Evolutionary conservation across 2,329 filamentous ascomycete species (phyloP), one percentile per base, ranked within the genome.

Genomic region (Aurifilum marmelostoma): DNA sequence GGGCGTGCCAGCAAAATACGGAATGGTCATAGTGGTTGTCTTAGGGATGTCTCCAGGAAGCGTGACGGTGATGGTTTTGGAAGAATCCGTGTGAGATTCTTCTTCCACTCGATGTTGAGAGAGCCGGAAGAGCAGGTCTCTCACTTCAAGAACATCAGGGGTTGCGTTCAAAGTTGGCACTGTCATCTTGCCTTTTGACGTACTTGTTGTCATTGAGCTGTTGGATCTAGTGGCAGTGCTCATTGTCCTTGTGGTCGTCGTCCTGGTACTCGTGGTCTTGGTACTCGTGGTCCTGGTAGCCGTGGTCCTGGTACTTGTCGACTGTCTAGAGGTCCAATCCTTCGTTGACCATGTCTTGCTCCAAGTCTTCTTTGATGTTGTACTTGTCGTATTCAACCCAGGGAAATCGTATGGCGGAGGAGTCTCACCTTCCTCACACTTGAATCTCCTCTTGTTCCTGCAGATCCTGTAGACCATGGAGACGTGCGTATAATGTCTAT

Each of bases 381-480:
- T 12, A 50, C 39, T 63, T 47, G 27, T n/a, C n/a, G n/a, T 12
- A 34, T 9, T 32, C 39, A 24, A 16, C 4, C 29, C 61, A 29
- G 56, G 56, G 1, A 63, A 3, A 37, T 60, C 37, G 54, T 50
- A 50, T 18, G 56, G 9, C 18, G 37, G 29, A 37, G 24, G 27
- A n/a, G 54, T 39, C 21, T 60, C 29, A 56, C 54, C 54, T 7
- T 60, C 29, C 24, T 29, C 37, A 9, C 64, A 59, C 29, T 29
- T 41, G 43, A 11, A 59, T 2, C 3, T 56, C 6, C 37, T 41
- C n/a, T n/a, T 29, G 14, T 32, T 18, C 5, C 47, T 32, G 60
- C 69, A 71, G 43, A 69, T 54, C 41, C 65, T 61, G 59, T 50
- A 34, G 21, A 69, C 43, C 39, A 56, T 24, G n/a, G 39, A 50